phyloP scores from a whole-genome alignment of 2,329 filamentous ascomycete species.

The Fusarium beomiforme region DNA sequence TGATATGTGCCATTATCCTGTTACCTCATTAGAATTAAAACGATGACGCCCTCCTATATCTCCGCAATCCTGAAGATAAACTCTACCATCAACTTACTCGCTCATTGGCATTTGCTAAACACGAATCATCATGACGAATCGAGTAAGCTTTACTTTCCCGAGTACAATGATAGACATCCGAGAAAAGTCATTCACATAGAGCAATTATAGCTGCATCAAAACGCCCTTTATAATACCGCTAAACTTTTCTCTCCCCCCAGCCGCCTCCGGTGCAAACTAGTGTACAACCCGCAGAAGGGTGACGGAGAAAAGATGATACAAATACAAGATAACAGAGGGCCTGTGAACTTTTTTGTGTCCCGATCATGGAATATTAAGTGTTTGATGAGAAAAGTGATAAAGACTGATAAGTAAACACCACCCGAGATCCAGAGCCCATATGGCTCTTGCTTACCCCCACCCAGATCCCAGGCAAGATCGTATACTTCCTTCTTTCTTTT shows the following conservation, averaged over 20 bases:
- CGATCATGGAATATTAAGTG: slow-evolving; percentile 46
- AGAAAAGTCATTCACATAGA: slow-evolving; percentile 2
- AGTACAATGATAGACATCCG: not conserved
- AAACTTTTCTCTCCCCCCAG: slow-evolving; percentile 46
- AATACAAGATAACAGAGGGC: slow-evolving; percentile 48
- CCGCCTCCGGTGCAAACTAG: slow-evolving; percentile 48
- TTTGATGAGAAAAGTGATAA: slow-evolving; percentile 44
- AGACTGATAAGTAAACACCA: slow-evolving; percentile 43
- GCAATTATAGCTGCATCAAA: slow-evolving; percentile 37
- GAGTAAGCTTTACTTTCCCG: not conserved
- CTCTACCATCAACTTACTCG: not conserved
- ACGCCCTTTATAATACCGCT: slow-evolving; percentile 49
- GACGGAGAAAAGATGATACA: slow-evolving; percentile 48
- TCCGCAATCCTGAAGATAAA: not conserved
- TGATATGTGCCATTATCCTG: not conserved
- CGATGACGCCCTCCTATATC: slow-evolving; percentile 9
- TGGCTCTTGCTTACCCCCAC: slow-evolving; percentile 42
- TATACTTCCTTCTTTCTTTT: slow-evolving; percentile 40
- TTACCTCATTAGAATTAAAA: not conserved
- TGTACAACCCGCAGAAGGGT: slow-evolving; percentile 50
- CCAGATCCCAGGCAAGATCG: slow-evolving; percentile 41
- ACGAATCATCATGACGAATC: not conserved
- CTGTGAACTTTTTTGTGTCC: slow-evolving; percentile 42
- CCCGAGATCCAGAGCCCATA: slow-evolving; percentile 43
- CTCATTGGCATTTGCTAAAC: not conserved